Base-by-base conservation (phyloP, 352 stramenopile genomes). In the Globisporangium parvum region DNA sequence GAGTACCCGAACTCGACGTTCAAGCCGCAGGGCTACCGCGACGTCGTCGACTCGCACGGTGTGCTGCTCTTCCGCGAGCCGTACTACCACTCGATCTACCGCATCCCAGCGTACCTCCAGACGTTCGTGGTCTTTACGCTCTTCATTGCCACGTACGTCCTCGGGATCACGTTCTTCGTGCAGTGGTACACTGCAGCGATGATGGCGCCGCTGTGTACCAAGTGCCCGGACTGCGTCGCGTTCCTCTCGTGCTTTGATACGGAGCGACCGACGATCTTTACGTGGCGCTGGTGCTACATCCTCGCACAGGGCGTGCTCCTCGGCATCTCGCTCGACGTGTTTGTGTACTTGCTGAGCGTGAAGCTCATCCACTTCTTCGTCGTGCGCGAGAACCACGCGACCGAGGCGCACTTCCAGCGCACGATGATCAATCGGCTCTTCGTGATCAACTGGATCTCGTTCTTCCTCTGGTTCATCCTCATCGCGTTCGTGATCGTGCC, bases 381-480 rank as follows among this genome's bases (percentile, higher is more conserved):
- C 10, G 73, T 84, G 4, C 77, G 81, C 3, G 86, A 95, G 47
- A 94, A 94, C 66, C 82, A 92, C 53, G 77, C 70, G 40, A 92
- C 80, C 8, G 81, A 92, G 23, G 77, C 77, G 5, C 81, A 94
- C 44, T 89, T 91, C 50, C 80, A 94, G 39, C 70, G 79, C 17
- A 90, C 84, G 52, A 91, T 91, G 81, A 74, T 92, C 65, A 92
- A 88, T 60, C 84, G 84, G 0, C 57, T 94, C 14, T 95, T 95
- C 53, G 71, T 77, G 21, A 93, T 95, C 64, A 93, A 93, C 59
- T 95, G 86, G 86, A 91, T 94, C 48, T 93, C 84, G 18, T 94
- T 94, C 56, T 95, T 95, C 55, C 63, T 92, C 40, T 95, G 84
- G 86, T 95, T 93, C 51, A 91, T 95, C 53, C 60, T 93, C 42